These are phyloP conservation scores for Veloporphyrellus conicus DNA, from an alignment of 1,284 basidiomycete species.

Conservation along the genomic window DNA sequence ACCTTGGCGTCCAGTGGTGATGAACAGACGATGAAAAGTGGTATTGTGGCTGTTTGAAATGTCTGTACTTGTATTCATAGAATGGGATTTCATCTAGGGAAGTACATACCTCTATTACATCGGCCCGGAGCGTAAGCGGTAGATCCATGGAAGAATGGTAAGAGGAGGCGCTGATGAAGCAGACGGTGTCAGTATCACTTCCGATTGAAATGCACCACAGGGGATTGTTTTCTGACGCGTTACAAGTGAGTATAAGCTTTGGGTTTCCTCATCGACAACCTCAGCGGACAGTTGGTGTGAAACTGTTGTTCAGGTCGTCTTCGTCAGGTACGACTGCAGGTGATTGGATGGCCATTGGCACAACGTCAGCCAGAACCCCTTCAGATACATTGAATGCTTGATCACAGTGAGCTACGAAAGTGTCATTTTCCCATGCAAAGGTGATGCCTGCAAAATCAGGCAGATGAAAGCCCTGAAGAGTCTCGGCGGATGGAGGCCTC, in stretches of 20 bases:
- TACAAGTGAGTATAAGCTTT: too few species aligned
- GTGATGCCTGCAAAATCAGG: too few species aligned
- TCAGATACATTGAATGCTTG: neutral
- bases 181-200: neutral
- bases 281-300: constrained; percentile 3
- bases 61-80: neutral
- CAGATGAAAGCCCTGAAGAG: neutral
- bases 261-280: constrained; percentile 16
- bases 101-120: neutral
- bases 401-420: too few species aligned
- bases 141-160: neutral
- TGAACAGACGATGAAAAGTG: neutral
- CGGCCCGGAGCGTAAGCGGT: neutral
- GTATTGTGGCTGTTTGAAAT: neutral
- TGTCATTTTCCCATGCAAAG: too few species aligned
- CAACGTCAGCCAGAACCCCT: neutral
- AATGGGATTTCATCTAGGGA: neutral
- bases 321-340: neutral
- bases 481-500: neutral
- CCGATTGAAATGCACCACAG: too few species aligned
- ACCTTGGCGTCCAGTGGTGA: neutral
- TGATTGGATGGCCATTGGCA: neutral
- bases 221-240: too few species aligned
- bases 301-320: neutral
- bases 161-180: neutral